Evolutionary conservation across 2,329 filamentous ascomycete genomes (phyloP).

Genomic region (Fusarium staphyleae): DNA sequence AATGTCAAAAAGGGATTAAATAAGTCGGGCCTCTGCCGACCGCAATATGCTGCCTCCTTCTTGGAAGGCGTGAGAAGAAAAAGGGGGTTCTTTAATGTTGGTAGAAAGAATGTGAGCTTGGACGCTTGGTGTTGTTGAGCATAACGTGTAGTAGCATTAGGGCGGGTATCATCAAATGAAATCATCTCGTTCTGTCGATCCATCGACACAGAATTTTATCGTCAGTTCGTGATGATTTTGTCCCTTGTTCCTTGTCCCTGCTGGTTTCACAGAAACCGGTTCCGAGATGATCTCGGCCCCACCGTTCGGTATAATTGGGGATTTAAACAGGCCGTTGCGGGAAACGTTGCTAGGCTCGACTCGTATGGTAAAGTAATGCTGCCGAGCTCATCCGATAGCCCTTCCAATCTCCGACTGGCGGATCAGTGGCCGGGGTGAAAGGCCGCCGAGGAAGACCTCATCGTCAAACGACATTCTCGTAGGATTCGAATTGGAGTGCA

Average conservation of each 20-base stretch:
- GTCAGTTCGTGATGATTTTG: slow-evolving; percentile 6
- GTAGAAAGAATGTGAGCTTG: slow-evolving; percentile 21
- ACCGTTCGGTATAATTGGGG: slow-evolving; percentile 27
- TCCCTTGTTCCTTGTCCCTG: slow-evolving; percentile 7
- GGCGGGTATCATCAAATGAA: too few species aligned
- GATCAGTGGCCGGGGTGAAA: slow-evolving; percentile 58
- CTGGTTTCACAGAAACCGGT: slow-evolving; percentile 19
- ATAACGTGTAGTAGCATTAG: slow-evolving; percentile 1
- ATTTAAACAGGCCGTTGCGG: slow-evolving; percentile 36
- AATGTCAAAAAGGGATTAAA: slow-evolving; percentile 11
- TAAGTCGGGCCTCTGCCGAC: slow-evolving; percentile 20
- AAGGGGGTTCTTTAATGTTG: slow-evolving; percentile 17
- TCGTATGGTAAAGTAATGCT: slow-evolving; percentile 21
- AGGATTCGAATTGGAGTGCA: slow-evolving; percentile 49
- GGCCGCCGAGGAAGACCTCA: slow-evolving; percentile 52
- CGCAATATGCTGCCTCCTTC: slow-evolving; percentile 22
- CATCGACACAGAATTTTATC: slow-evolving; percentile 24
- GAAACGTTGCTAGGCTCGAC: slow-evolving; percentile 23
- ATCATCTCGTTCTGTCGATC: slow-evolving; percentile 15
- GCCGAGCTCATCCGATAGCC: slow-evolving; percentile 57
- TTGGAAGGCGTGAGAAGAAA: slow-evolving; percentile 31
- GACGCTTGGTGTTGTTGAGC: not conserved
- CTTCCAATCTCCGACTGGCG: slow-evolving; percentile 59
- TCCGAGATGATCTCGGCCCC: slow-evolving; percentile 33
- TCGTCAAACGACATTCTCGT: slow-evolving; percentile 56